Evolutionary conservation across 2,329 filamentous ascomycete species (phyloP).

Genomic region (Sporothrix schenckii): DNA sequence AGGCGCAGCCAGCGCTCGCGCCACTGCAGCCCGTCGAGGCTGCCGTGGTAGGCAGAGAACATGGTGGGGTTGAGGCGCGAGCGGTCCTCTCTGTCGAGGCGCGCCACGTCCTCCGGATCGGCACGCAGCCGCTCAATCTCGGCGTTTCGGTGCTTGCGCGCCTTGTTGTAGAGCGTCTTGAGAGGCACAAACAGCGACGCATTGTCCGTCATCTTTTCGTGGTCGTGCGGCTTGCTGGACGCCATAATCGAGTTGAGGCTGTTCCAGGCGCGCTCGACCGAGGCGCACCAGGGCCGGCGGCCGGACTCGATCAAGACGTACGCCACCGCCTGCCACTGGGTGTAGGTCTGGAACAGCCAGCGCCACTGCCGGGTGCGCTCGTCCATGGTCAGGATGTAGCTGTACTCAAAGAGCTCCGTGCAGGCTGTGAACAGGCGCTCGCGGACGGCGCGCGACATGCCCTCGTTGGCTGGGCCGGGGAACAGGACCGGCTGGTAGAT

Average conservation of each 20-base stretch:
- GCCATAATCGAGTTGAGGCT: constrained; percentile 41
- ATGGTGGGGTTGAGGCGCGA: constrained; percentile 49
- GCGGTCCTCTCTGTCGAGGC: constrained; percentile 55
- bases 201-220: constrained; percentile 51
- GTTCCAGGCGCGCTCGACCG: constrained; percentile 40
- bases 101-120: constrained; percentile 53
- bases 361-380: constrained; percentile 54
- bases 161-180: constrained; percentile 57
- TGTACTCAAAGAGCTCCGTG: constrained; percentile 61
- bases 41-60: constrained; percentile 54
- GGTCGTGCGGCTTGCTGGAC: constrained; percentile 44
- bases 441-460: constrained; percentile 42
- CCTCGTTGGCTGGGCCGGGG: constrained; percentile 42
- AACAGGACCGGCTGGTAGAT: constrained; percentile 58
- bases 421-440: constrained; percentile 53
- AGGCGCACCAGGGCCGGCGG: constrained; percentile 47
- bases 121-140: constrained; percentile 55
- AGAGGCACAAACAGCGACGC: constrained; percentile 58
- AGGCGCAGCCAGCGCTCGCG: constrained; percentile 57
- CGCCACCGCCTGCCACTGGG: constrained; percentile 62
- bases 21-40: constrained; percentile 52
- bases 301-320: constrained; percentile 58
- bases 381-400: constrained; percentile 57
- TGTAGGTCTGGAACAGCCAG: constrained; percentile 63
- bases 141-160: constrained; percentile 54